Evolutionary conservation across 495 filamentous ascomycete species (phyloP).

Genomic region (Aspergillus baeticus): DNA sequence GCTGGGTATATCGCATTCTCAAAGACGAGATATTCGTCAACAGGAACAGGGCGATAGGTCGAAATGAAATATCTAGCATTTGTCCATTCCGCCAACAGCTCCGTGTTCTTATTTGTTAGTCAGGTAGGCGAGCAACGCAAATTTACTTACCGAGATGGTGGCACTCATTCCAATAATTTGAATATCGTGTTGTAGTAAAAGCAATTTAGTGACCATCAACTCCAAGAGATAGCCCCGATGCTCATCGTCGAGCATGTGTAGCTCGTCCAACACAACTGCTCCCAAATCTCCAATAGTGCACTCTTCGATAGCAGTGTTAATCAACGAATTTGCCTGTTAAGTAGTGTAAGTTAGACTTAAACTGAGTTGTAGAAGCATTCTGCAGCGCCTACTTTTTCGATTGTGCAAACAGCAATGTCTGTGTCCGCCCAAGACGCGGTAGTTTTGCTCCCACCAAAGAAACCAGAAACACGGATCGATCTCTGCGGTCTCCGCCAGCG

Average conservation of each 20-base stretch:
- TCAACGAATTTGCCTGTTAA: slow-evolving; percentile 69
- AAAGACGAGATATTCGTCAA: slow-evolving; percentile 75
- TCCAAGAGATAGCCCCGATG: slow-evolving; percentile 79
- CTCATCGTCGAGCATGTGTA: slow-evolving; percentile 82
- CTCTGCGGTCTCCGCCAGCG: slow-evolving; percentile 35
- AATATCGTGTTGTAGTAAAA: slow-evolving; percentile 65
- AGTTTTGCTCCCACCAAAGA: slow-evolving; percentile 70
- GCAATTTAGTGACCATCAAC: slow-evolving; percentile 74
- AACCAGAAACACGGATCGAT: slow-evolving; percentile 64
- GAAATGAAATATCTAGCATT: slow-evolving; percentile 71
- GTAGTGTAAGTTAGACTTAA: background rate
- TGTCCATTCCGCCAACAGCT: slow-evolving; percentile 69
- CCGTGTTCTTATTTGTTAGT: slow-evolving; percentile 56
- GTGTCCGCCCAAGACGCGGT: slow-evolving; percentile 69
- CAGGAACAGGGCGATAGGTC: slow-evolving; percentile 69
- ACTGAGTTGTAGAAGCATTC: background rate
- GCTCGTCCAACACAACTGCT: slow-evolving; percentile 73
- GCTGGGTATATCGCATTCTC: slow-evolving; percentile 69
- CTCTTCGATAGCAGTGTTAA: slow-evolving; percentile 75
- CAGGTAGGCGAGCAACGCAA: background rate
- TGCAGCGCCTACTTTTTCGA: slow-evolving; percentile 65
- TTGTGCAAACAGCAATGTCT: slow-evolving; percentile 79
- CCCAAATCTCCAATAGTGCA: slow-evolving; percentile 63
- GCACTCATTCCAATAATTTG: slow-evolving; percentile 86
- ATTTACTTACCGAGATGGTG: slow-evolving; percentile 60